Base-by-base conservation (phyloP, 495 filamentous ascomycete species). In the Talaromyces borbonicus region DNA sequence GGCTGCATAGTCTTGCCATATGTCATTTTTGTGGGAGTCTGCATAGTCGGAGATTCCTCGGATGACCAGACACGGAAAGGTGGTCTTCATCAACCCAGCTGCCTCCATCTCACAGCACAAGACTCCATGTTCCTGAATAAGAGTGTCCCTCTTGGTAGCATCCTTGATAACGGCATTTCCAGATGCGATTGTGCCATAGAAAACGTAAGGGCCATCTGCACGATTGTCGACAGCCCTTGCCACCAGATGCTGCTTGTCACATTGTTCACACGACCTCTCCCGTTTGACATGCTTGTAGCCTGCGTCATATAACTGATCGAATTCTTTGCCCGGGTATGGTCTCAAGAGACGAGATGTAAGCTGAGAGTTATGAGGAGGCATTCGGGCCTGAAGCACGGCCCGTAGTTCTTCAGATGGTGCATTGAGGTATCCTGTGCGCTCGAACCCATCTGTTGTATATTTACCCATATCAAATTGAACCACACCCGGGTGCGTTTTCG, bases 381-480 rank as follows among this genome's bases (percentile, higher is more conserved):
- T 35, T n/a, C n/a, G n/a, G 12, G 19, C 15, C 8, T 39, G 5
- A 6, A 39, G 36, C 16, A 39, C 36, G 15, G 36, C 42, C 26
- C 54, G 47, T 7, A 59, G 22, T 8, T 27, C 24, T 8, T 40
- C 18, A 9, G 58, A 52, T 19, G 58, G 62, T 23, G 48, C 37
- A 42, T 59, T 59, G 11, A 61, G 30, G 2, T 33, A 49, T 0
- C 60, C 61, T 8, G 56, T 66, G 11, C 47, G 26, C 36, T 18
- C 25, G 36, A 65, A 59, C 8, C 46, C 55, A 31, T 48, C 41
- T n/a, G 1, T 16, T 2, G 43, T 47, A 4, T 18, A 8, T 22
- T 55, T 55, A 4, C 52, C 52, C 33, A 49, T 16, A 29, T 64
- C 59, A 37, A 62, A 60, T 27, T 58, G 60, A 2, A 52, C 37